Base-by-base conservation (phyloP, 441 rosid species). In the Croton setiger region DNA sequence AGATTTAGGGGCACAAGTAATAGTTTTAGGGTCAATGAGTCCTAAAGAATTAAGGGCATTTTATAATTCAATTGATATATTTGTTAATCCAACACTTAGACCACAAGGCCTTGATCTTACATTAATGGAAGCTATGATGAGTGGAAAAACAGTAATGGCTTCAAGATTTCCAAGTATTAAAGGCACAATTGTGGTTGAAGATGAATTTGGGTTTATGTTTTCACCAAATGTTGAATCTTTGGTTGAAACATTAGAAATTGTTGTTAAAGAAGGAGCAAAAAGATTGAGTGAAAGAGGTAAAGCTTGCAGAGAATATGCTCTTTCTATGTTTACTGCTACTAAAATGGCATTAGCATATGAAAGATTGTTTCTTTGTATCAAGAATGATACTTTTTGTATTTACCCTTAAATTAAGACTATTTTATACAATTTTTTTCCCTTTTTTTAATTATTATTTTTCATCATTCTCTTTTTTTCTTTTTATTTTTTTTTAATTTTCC, bases 91-190 rank as follows among this genome's bases (percentile, higher is more conserved):
- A 0, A 94, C 96, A 0, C 83, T 94, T 3, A 81, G 97, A 78
- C 98, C 98, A 8, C 96, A 91, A 73, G 97, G 97, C 5, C 88
- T 93, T n/a, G 98, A 93, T 77, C 83, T 93, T 0, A 91, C 98
- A 0, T 80, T 91, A 41, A 89, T 91, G 98, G 98, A 94, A 71
- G 96, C 92, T 0, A 91, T 94, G 98, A 79, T 91, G 87, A 86
- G 93, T 64, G 97, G 98, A 44, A 94, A 84, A 71, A 85, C 98
- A 5, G 88, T 94, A 2, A 83, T 89, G 90, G 97, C 97, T 0
- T 88, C 97, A 0, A 87, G 93, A 59, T 94, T 86, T 45, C 92
- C 97, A 0, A 94, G 98, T 68, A 89, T 94, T 49, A 88, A 86
- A 75, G 92, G 97, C 7, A 94, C 87, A 1, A 75, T 91, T 27